Evolutionary conservation across 495 filamentous ascomycete genomes (phyloP).

Genomic region (Tuber umbilicatum): DNA sequence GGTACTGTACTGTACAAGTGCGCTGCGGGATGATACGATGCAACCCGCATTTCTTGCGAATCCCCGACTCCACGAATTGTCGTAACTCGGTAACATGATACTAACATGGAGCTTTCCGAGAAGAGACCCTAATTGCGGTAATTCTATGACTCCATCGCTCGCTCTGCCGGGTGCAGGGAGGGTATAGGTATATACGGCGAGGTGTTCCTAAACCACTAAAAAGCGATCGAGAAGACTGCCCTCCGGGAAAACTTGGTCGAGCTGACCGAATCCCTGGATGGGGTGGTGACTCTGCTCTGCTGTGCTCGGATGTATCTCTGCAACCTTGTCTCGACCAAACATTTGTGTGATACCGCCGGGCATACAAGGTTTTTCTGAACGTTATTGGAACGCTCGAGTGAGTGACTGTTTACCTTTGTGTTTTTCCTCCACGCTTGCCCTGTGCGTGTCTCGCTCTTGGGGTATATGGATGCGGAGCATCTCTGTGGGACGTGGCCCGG

Average conservation of each 20-base stretch:
- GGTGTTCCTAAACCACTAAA: neutral
- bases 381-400: neutral
- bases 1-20: neutral
- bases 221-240: neutral
- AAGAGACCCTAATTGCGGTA: neutral
- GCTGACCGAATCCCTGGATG: neutral
- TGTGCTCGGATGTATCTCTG: neutral
- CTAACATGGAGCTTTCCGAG: neutral
- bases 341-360: no score
- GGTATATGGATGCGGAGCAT: neutral
- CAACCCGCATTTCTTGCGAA: neutral
- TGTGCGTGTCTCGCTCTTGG: neutral
- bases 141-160: neutral
- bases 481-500: neutral
- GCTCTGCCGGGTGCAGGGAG: neutral
- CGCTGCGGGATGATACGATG: no score
- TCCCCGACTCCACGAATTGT: no score
- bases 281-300: neutral
- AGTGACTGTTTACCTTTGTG: neutral
- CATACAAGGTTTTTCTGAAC: no score
- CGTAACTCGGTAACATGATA: no score
- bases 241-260: neutral
- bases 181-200: no score
- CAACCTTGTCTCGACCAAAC: neutral
- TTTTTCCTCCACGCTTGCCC: neutral